These are phyloP conservation scores for Triticum urartu DNA, from an alignment of 176 grass and related monocot genomes.

Conservation along the genomic window DNA sequence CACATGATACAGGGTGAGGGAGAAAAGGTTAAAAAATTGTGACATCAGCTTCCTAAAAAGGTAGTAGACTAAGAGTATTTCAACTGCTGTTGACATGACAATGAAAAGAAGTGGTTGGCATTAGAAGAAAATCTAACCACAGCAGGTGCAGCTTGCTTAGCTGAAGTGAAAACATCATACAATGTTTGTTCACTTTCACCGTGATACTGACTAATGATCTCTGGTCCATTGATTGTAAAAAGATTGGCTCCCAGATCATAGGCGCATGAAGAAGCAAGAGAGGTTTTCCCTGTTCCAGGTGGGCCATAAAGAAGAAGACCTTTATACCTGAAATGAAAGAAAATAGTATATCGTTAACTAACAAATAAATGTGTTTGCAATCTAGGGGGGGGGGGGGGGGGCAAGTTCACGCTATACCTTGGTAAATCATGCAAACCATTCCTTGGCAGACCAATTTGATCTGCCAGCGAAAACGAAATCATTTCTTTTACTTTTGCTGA, in stretches of 20 bases:
- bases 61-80: background rate
- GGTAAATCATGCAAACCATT: constrained; percentile 42
- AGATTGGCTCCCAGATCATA: constrained; percentile 54
- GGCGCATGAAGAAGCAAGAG: constrained; percentile 75
- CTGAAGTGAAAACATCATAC: constrained; percentile 70
- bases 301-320: constrained; percentile 90
- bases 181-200: constrained; percentile 84
- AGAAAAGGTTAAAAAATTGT: background rate
- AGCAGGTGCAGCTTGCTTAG: constrained; percentile 69
- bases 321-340: constrained; percentile 39
- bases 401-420: constrained; percentile 39
- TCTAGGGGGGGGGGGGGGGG: no score
- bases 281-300: constrained; percentile 97
- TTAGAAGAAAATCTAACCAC: constrained; percentile 64
- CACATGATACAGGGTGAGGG: background rate
- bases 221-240: constrained; percentile 83
- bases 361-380: no score
- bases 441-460: constrained; percentile 47
- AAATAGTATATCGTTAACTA: no score
- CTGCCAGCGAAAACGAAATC: constrained; percentile 59
- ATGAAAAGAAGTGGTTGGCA: background rate
- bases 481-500: constrained; percentile 60
- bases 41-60: background rate
- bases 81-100: background rate
- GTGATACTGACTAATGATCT: constrained; percentile 83